Conservation (phyloP, 1,284 basidiomycete genomes). For the Wallemia hederae region DNA sequence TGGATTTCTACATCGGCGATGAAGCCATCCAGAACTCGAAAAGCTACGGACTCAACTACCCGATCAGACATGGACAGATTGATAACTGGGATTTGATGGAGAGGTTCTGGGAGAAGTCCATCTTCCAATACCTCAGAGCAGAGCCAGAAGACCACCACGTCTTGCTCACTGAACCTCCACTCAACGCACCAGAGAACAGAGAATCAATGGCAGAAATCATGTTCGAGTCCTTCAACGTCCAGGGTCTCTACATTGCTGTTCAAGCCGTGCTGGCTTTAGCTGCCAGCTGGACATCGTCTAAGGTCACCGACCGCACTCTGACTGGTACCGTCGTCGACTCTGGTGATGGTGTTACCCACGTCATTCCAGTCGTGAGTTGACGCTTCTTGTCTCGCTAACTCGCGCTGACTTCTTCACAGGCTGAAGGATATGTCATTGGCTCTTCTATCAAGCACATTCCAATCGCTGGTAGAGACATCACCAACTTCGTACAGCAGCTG, state of each 20-base stretch:
- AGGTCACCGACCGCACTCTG: slow-evolving; percentile 68
- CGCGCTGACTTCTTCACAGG: slow-evolving; percentile 10
- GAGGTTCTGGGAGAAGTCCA: slow-evolving; percentile 96
- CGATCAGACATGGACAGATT: slow-evolving; percentile 91
- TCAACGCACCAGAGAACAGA: slow-evolving; percentile 93
- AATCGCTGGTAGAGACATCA: slow-evolving; percentile 89
- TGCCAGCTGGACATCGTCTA: slow-evolving; percentile 84
- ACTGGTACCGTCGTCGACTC: slow-evolving; percentile 97
- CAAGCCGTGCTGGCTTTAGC: slow-evolving; percentile 97
- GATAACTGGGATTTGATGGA: slow-evolving; percentile 99
- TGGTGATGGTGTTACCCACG: slow-evolving; percentile 94
- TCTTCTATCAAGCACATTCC: slow-evolving; percentile 98
- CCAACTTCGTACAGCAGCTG: slow-evolving; percentile 86
- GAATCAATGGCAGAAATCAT: slow-evolving; percentile 99
- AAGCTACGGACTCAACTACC: slow-evolving; percentile 75
- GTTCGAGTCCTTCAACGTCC: slow-evolving; percentile 98
- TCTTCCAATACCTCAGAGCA: slow-evolving; percentile 96
- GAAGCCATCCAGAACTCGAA: slow-evolving; percentile 86
- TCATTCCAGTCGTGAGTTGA: slow-evolving; percentile 47
- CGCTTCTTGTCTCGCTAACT: background rate
- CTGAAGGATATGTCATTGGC: slow-evolving; percentile 96
- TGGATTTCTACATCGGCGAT: slow-evolving; percentile 98
- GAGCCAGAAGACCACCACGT: slow-evolving; percentile 99
- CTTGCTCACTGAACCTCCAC: slow-evolving; percentile 84
- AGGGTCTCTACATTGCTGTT: slow-evolving; percentile 90